A percentile compares a stretch with the other conserved stretches of the same genome.
Evolutionary conservation across 768 basidiomycete genomes (phyloP).

Genomic region (Clathrus columnatus): DNA sequence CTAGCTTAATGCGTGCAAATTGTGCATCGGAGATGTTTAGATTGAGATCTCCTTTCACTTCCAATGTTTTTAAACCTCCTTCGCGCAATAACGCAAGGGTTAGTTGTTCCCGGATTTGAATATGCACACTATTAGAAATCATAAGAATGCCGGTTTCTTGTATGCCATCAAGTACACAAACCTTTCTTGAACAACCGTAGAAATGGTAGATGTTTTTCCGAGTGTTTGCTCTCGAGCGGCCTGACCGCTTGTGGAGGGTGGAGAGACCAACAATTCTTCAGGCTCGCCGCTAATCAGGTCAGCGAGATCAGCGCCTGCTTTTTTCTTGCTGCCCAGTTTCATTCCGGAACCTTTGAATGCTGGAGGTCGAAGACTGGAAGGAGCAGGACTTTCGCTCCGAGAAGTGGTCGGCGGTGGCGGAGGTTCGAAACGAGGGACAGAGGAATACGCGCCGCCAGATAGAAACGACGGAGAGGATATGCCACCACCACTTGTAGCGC

Average conservation of each 20-base stretch:
- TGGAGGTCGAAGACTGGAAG: constrained; percentile 50
- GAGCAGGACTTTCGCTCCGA: constrained; percentile 36
- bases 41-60: constrained; percentile 93
- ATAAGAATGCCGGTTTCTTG: neutral
- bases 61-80: constrained; percentile 83
- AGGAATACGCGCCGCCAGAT: constrained; percentile 45
- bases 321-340: constrained; percentile 93
- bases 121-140: constrained; percentile 61
- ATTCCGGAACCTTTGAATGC: constrained; percentile 93
- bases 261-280: constrained; percentile 44
- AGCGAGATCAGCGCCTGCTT: constrained; percentile 77
- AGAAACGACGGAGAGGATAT: constrained; percentile 50
- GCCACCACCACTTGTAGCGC: constrained; percentile 43
- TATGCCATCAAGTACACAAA: constrained; percentile 22
- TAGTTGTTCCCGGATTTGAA: constrained; percentile 76
- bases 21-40: constrained; percentile 73
- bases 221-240: constrained; percentile 36
- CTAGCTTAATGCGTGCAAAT: constrained; percentile 62
- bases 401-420: constrained; percentile 37
- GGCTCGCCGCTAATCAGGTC: constrained; percentile 82
- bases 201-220: constrained; percentile 48
- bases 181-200: constrained; percentile 72
- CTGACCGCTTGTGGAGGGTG: constrained; percentile 27
- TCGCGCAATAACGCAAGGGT: constrained; percentile 78
- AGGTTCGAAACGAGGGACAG: constrained; percentile 64